Percentiles rank a stretch among this genome's conserved stretches.
Evolutionary conservation across 345 rosid genomes (phyloP).

Genomic region (Jatropha curcas): DNA sequence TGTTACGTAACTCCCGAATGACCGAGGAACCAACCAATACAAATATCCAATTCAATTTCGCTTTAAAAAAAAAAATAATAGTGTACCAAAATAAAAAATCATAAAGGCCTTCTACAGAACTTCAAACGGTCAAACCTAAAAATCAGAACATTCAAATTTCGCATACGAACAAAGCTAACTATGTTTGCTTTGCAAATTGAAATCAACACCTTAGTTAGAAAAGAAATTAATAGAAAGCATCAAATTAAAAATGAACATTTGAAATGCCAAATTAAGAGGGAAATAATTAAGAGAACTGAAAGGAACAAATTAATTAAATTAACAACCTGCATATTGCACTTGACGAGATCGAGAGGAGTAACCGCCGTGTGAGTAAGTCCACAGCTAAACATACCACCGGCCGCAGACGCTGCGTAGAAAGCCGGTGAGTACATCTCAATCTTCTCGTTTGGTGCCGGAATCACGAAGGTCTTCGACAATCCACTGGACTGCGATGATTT

Average conservation of each 20-base stretch:
- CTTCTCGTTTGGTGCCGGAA: conserved; percentile 69
- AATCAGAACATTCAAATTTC: not conserved
- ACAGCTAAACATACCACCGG: conserved; percentile 70
- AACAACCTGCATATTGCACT: conserved; percentile 97
- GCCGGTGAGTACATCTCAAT: conserved; percentile 78
- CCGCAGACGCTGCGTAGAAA: conserved; percentile 77
- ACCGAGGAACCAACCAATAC: not conserved
- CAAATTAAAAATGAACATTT: too few relatives aligned
- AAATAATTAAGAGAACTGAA: not conserved
- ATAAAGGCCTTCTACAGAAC: too few relatives aligned
- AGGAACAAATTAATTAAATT: not conserved
- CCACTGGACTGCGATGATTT: not conserved
- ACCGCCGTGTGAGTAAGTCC: conserved; percentile 86
- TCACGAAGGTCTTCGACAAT: conserved; percentile 27
- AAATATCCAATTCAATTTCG: too few relatives aligned
- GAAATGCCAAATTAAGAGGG: not conserved
- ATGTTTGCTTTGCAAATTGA: not conserved
- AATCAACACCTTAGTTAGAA: too few relatives aligned
- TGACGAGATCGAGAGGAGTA: conserved; percentile 94
- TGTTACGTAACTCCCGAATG: not conserved
- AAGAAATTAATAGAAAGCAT: too few relatives aligned
- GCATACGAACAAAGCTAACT: too few relatives aligned
- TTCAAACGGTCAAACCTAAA: too few relatives aligned
- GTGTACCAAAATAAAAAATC: not conserved
- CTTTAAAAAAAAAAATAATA: too few relatives aligned